Evolutionary conservation across 176 grass and related monocot species (phyloP).

Genomic region (Tuctoria greenei): DNA sequence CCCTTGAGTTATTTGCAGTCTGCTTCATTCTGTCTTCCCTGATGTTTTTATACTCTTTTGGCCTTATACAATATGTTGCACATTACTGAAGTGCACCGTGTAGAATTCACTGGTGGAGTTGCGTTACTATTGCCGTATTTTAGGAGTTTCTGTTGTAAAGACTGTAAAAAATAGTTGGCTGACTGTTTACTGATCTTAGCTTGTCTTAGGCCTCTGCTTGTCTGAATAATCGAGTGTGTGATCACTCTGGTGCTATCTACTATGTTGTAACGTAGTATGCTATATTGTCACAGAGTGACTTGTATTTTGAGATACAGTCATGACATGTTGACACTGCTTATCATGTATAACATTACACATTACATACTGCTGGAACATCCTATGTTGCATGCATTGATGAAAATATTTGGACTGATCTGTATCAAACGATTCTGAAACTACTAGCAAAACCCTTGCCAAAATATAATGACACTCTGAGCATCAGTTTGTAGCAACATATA

Average conservation of each 20-base stretch:
- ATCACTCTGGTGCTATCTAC: slow-evolving; percentile 28
- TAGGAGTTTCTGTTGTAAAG: slow-evolving; percentile 48
- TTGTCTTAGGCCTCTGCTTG: slow-evolving; percentile 43
- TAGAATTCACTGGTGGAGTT: slow-evolving; percentile 41
- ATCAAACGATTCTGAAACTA: slow-evolving; percentile 8
- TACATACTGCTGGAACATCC: slow-evolving; percentile 32
- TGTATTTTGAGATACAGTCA: slow-evolving; percentile 39
- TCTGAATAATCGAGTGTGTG: slow-evolving; percentile 50
- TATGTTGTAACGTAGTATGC: slow-evolving; percentile 29
- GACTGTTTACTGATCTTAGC: slow-evolving; percentile 39
- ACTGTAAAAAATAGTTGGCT: slow-evolving; percentile 45
- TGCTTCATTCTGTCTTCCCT: too few relatives aligned
- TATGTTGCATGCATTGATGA: neutral
- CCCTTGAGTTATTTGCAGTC: too few relatives aligned
- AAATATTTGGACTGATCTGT: neutral
- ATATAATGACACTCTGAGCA: neutral
- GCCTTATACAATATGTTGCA: too few relatives aligned
- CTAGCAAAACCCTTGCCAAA: neutral
- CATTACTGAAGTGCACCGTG: too few relatives aligned
- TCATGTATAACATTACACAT: slow-evolving; percentile 42
- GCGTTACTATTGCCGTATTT: slow-evolving; percentile 37
- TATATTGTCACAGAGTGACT: slow-evolving; percentile 18
- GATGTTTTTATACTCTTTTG: too few relatives aligned
- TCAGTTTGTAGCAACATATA: neutral
- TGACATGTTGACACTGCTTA: slow-evolving; percentile 21